These are phyloP conservation scores for Wallacemonas rigidus DNA, from an alignment of 208 protist genomes.

Conservation along the genomic window DNA sequence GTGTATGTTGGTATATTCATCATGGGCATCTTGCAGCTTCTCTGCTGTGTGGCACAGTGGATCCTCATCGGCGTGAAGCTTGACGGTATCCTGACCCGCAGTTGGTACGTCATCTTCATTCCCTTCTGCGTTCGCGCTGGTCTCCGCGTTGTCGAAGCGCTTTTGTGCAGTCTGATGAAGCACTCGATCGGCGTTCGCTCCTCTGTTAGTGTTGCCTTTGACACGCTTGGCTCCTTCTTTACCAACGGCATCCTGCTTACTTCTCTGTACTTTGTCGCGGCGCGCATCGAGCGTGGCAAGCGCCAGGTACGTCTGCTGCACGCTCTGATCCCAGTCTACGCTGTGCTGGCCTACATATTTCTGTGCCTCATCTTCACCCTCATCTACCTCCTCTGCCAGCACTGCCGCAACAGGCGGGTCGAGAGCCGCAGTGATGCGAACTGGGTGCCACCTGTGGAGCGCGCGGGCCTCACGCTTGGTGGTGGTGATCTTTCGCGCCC, in stretches of 20 bases:
- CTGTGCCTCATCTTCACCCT: conserved; percentile 63
- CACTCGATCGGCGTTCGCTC: conserved; percentile 69
- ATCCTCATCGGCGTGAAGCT: conserved; percentile 72
- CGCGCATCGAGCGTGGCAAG: conserved; percentile 64
- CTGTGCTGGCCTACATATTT: conserved; percentile 69
- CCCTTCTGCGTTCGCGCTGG: conserved; percentile 64
- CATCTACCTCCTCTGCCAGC: conserved; percentile 46
- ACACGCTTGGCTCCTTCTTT: conserved; percentile 84
- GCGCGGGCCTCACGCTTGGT: conserved; percentile 3
- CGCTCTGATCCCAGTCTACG: conserved; percentile 82
- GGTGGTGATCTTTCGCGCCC: conserved; percentile 10
- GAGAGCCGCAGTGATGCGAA: conserved; percentile 42
- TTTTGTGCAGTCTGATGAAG: conserved; percentile 73
- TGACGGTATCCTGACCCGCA: conserved; percentile 46
- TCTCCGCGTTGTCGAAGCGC: conserved; percentile 76
- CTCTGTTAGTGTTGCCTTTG: conserved; percentile 66
- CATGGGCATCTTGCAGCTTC: conserved; percentile 63
- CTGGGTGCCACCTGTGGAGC: conserved; percentile 51
- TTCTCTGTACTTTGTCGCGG: conserved; percentile 83
- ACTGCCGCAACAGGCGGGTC: conserved; percentile 27
- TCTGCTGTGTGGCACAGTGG: conserved; percentile 77
- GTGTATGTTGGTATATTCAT: conserved; percentile 79
- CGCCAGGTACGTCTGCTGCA: conserved; percentile 32
- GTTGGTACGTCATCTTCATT: conserved; percentile 81
- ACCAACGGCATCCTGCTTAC: conserved; percentile 75